Percentiles rank a stretch among this genome's conserved stretches.
Evolutionary conservation across 2,329 filamentous ascomycete genomes (phyloP).

Genomic region (Cadophora gregata): DNA sequence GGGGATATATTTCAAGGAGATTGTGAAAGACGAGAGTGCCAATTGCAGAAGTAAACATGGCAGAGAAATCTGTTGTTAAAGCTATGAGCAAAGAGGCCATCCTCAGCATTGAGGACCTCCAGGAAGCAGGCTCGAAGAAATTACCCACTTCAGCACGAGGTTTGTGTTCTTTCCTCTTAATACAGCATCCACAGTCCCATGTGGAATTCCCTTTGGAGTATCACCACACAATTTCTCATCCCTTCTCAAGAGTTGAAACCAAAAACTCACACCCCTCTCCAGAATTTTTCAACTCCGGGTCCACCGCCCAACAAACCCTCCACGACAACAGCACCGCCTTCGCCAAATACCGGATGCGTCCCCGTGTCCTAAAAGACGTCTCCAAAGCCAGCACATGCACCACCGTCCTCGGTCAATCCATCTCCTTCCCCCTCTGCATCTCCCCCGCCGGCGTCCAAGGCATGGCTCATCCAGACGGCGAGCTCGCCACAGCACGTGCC

Average conservation of each 20-base stretch:
- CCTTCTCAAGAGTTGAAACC: background rate
- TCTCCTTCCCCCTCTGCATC: slow-evolving; percentile 49
- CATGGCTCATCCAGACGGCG: slow-evolving; percentile 57
- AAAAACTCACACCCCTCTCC: background rate
- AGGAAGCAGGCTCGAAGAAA: slow-evolving; percentile 25
- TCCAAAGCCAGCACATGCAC: slow-evolving; percentile 48
- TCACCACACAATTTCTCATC: background rate
- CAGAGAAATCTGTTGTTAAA: slow-evolving; percentile 19
- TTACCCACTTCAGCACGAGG: slow-evolving; percentile 23
- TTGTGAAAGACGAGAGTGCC: background rate
- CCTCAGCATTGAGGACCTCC: slow-evolving; percentile 29
- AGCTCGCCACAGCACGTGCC: slow-evolving; percentile 56
- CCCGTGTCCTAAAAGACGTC: slow-evolving; percentile 52
- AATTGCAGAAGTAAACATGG: slow-evolving; percentile 3
- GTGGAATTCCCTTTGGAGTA: no score
- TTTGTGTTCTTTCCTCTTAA: background rate
- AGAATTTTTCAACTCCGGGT: slow-evolving; percentile 54
- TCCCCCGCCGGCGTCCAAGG: slow-evolving; percentile 56
- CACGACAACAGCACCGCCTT: slow-evolving; percentile 60
- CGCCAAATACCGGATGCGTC: slow-evolving; percentile 55
- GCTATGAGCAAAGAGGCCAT: slow-evolving; percentile 25
- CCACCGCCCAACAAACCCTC: slow-evolving; percentile 58
- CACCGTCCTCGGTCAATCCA: slow-evolving; percentile 51
- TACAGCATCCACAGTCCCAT: no score
- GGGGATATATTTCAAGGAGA: background rate